phyloP scores from a whole-genome alignment of 768 basidiomycete species.

The Leccinum truebloodii region DNA sequence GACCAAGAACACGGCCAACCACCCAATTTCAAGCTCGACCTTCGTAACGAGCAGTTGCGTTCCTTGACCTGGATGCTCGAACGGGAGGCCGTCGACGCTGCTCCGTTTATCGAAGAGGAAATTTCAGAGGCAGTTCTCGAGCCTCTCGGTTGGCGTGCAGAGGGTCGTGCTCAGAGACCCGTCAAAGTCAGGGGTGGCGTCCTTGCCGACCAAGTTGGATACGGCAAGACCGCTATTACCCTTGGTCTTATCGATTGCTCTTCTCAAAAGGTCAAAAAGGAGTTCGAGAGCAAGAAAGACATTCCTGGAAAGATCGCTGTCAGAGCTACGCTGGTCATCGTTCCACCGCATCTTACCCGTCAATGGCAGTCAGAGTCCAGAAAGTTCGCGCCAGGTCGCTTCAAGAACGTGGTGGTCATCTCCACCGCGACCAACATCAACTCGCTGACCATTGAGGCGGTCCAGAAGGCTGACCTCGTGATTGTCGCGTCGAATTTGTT shows the following conservation, averaged over 20 bases:
- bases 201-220: slow-evolving; percentile 94
- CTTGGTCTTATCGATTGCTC: slow-evolving; percentile 84
- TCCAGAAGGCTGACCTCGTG: slow-evolving; percentile 83
- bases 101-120: slow-evolving; percentile 90
- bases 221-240: slow-evolving; percentile 96
- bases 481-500: slow-evolving; percentile 87
- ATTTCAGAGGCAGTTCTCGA: slow-evolving; percentile 87
- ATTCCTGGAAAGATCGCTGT: slow-evolving; percentile 67
- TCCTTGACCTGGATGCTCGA: slow-evolving; percentile 91
- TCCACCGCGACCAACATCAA: slow-evolving; percentile 73
- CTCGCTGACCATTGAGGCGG: slow-evolving; percentile 64
- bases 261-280: slow-evolving; percentile 52
- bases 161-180: slow-evolving; percentile 81
- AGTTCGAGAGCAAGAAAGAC: slow-evolving; percentile 52
- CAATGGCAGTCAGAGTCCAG: slow-evolving; percentile 88
- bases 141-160: slow-evolving; percentile 91
- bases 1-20: slow-evolving; percentile 77
- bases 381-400: slow-evolving; percentile 64
- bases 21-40: slow-evolving; percentile 66
- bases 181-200: slow-evolving; percentile 84
- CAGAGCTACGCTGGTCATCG: slow-evolving; percentile 80
- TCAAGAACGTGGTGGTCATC: slow-evolving; percentile 59
- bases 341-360: slow-evolving; percentile 85
- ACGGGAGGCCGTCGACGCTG: slow-evolving; percentile 64
- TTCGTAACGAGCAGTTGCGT: slow-evolving; percentile 85